Percentiles rank a stretch among this genome's conserved stretches.
Evolutionary conservation across 495 filamentous ascomycete species (phyloP).

Genomic region (Friedmanniomyces endolithicus): DNA sequence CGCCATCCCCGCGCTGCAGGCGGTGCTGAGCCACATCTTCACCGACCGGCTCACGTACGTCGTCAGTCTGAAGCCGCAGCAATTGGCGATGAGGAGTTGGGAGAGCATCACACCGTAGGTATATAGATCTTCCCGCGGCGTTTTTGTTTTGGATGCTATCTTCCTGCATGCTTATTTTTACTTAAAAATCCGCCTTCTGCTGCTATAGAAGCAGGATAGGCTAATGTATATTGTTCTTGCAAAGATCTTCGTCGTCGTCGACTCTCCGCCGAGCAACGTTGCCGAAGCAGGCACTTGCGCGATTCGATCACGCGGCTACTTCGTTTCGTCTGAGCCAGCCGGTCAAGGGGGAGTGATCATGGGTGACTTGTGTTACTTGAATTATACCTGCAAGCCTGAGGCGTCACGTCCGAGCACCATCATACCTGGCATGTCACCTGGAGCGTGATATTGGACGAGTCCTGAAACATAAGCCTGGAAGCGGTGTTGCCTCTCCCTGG

Average conservation of each 20-base stretch:
- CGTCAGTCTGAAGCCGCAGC: slow-evolving; percentile 47
- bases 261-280: neutral
- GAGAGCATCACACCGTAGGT: slow-evolving; percentile 1
- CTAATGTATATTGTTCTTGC: slow-evolving; percentile 1
- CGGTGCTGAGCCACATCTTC: slow-evolving; percentile 54
- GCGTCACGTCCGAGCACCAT: too few relatives aligned
- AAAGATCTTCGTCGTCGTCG: neutral
- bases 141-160: too few relatives aligned
- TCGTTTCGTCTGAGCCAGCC: neutral
- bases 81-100: neutral
- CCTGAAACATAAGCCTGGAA: too few relatives aligned
- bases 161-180: neutral
- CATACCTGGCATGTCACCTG: too few relatives aligned
- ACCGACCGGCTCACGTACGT: slow-evolving; percentile 52
- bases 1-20: slow-evolving; percentile 48
- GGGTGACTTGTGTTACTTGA: too few relatives aligned
- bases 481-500: too few relatives aligned
- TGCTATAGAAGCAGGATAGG: neutral
- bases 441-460: too few relatives aligned
- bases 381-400: too few relatives aligned
- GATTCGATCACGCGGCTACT: slow-evolving; percentile 1
- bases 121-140: too few relatives aligned
- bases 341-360: neutral
- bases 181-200: neutral
- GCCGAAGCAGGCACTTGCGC: neutral